Percentiles rank a stretch among this genome's conserved stretches.
Conservation (phyloP, 352 stramenopile species). For the Lagenidium sp. region DNA sequence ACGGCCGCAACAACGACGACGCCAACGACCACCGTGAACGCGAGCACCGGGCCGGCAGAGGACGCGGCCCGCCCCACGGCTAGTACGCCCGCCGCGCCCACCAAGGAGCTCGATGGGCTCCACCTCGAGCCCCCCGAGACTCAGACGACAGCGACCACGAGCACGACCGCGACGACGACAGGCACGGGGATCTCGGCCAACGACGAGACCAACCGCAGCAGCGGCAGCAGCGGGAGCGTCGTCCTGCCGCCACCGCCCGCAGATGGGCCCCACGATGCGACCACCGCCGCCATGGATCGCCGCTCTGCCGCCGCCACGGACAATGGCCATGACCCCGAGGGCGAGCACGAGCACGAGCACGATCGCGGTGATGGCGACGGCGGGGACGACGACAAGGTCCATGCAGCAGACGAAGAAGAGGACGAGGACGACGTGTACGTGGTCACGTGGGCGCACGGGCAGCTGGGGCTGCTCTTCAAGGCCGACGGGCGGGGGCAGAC, state of each 20-base stretch:
- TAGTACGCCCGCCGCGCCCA: neutral
- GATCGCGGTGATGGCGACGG: no score
- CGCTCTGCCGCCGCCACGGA: neutral
- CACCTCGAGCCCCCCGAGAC: no score
- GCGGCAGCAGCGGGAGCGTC: no score
- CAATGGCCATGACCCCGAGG: neutral
- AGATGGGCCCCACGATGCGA: neutral
- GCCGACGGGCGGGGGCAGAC: constrained; percentile 32
- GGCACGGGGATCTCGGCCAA: no score
- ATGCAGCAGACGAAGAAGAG: constrained; percentile 41
- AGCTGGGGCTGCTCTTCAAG: constrained; percentile 71
- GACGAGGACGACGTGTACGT: constrained; percentile 65
- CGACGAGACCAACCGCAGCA: no score
- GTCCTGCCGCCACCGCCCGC: no score
- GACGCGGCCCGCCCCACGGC: constrained; percentile 8
- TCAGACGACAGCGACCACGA: no score
- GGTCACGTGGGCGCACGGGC: constrained; percentile 55
- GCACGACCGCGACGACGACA: no score
- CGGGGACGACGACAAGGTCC: constrained; percentile 4
- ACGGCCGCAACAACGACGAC: constrained; percentile 4
- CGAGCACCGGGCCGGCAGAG: constrained; percentile 8
- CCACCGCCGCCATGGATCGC: neutral
- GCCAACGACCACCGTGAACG: constrained; percentile 7
- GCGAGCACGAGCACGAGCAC: constrained; percentile 1
- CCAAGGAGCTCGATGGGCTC: neutral